Conservation (phyloP, 2,329 filamentous ascomycete genomes). For the Neospermospora avenae region DNA sequence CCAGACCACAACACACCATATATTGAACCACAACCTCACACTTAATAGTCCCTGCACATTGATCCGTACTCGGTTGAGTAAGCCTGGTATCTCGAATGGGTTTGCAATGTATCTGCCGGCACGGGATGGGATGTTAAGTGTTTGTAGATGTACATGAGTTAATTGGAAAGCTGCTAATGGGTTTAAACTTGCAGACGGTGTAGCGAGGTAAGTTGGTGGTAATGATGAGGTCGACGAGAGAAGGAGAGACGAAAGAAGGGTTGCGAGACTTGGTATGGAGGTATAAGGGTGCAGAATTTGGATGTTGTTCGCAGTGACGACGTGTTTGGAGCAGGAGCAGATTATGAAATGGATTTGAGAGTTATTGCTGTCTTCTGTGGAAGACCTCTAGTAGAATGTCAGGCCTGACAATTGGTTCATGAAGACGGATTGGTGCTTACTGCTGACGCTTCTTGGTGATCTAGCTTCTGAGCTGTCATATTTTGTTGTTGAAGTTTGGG, state of each 20-base stretch:
- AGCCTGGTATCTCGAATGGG: background rate
- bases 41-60: background rate
- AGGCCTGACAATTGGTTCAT: background rate
- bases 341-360: conserved; percentile 11
- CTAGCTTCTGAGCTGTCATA: background rate
- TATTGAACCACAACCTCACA: conserved; percentile 3
- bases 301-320: background rate
- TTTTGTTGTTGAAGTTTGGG: background rate
- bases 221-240: background rate
- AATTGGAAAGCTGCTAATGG: background rate
- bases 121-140: conserved; percentile 4
- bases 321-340: conserved; percentile 12
- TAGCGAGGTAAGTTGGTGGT: background rate
- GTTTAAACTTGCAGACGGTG: background rate
- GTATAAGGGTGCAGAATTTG: background rate
- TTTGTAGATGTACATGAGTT: background rate
- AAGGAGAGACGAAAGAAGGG: background rate
- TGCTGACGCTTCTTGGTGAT: background rate
- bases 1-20: conserved; percentile 6
- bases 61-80: background rate
- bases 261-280: background rate
- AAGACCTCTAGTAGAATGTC: background rate
- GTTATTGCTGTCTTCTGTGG: background rate
- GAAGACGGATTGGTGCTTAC: background rate
- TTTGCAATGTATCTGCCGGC: conserved; percentile 7